Conservation (phyloP, 305 asterid species). For the Fraxinus albicans region DNA sequence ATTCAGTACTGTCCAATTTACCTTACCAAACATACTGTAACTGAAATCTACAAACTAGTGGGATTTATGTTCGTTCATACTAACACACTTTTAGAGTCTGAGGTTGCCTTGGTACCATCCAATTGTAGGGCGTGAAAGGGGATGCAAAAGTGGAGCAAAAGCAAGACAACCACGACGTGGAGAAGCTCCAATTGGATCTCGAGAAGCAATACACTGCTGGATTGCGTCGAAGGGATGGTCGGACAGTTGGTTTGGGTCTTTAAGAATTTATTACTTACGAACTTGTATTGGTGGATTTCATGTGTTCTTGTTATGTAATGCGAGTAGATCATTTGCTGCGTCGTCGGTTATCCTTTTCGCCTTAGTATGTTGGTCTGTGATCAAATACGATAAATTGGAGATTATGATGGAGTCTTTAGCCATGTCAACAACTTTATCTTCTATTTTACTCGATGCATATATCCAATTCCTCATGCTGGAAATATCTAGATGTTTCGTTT, state of each 20-base stretch:
- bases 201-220: conserved; percentile 99
- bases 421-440: not conserved
- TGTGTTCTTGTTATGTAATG: conserved; percentile 9
- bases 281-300: conserved; percentile 17
- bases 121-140: conserved; percentile 99
- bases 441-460: not conserved
- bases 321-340: not conserved
- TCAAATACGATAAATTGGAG: not conserved
- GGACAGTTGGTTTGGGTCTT: conserved; percentile 97
- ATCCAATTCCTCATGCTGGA: not conserved
- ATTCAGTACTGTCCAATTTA: not conserved
- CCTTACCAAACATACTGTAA: not conserved
- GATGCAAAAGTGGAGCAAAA: conserved; percentile 56
- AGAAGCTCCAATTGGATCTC: conserved; percentile 87
- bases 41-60: conserved; percentile 17
- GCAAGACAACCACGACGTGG: conserved; percentile 58
- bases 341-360: not conserved
- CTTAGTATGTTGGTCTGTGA: not conserved
- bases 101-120: conserved; percentile 97
- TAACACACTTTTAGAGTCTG: conserved; percentile 98
- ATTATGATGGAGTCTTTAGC: not conserved
- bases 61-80: conserved; percentile 42
- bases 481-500: not conserved
- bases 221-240: conserved; percentile 95
- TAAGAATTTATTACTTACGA: conserved; percentile 25